A percentile compares a stretch with the other conserved stretches of the same genome.
Evolutionary conservation across 2,329 filamentous ascomycete genomes (phyloP).

Genomic region (Bipolaris gigantea): DNA sequence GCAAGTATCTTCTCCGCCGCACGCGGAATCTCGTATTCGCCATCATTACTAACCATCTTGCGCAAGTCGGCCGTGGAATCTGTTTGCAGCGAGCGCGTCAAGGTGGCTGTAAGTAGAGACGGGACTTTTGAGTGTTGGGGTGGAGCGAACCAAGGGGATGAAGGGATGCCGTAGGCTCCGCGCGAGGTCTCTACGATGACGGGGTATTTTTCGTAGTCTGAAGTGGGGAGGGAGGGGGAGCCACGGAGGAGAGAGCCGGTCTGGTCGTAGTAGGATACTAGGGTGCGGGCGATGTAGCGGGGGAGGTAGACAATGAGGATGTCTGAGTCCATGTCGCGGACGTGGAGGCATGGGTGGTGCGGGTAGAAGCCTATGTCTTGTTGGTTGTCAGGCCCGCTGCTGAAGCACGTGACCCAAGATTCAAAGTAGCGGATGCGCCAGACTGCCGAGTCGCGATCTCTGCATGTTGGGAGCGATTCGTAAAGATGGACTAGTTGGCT

Average conservation of each 20-base stretch:
- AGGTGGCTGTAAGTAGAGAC: slow-evolving; percentile 20
- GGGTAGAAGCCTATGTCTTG: slow-evolving; percentile 11
- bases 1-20: slow-evolving; percentile 17
- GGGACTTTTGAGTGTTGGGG: slow-evolving; percentile 11
- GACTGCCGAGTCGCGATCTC: slow-evolving; percentile 17
- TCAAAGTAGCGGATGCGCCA: slow-evolving; percentile 23
- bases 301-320: background rate
- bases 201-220: slow-evolving; percentile 9
- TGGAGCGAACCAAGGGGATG: slow-evolving; percentile 21
- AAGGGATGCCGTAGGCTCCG: slow-evolving; percentile 22
- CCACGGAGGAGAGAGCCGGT: slow-evolving; percentile 16
- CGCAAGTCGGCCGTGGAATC: background rate
- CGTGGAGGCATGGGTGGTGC: slow-evolving; percentile 12
- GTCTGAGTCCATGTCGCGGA: background rate
- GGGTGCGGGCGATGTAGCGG: slow-evolving; percentile 22
- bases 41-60: slow-evolving; percentile 6
- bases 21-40: slow-evolving; percentile 9
- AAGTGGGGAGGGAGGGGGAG: slow-evolving; percentile 14
- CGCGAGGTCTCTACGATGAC: slow-evolving; percentile 24
- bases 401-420: slow-evolving; percentile 16
- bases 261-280: slow-evolving; percentile 28
- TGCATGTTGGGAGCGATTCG: background rate
- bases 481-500: slow-evolving; percentile 12
- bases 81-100: slow-evolving; percentile 17
- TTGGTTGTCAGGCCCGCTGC: background rate